Conservation (phyloP, 352 stramenopile species). For the Globisporangium lucens region DNA sequence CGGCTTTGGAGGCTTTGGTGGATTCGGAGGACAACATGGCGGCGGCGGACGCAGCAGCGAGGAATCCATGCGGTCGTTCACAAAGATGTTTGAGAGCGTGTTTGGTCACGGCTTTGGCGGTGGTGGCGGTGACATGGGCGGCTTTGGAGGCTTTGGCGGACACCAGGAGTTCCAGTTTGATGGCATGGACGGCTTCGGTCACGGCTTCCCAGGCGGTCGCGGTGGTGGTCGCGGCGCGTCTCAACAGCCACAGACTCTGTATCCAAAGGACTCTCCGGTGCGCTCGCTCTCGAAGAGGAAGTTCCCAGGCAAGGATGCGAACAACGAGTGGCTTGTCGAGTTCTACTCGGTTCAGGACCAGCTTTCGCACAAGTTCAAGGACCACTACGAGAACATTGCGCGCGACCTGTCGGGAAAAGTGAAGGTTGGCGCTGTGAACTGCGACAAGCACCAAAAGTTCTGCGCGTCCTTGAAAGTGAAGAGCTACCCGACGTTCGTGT, state of each 20-base stretch:
- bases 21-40: slow-evolving; percentile 8
- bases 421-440: slow-evolving; percentile 76
- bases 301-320: slow-evolving; percentile 61
- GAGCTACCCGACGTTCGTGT: slow-evolving; percentile 54
- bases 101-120: slow-evolving; percentile 65
- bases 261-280: slow-evolving; percentile 58
- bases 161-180: slow-evolving; percentile 77
- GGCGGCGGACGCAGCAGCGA: slow-evolving; percentile 36
- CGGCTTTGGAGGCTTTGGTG: slow-evolving; percentile 27
- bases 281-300: slow-evolving; percentile 65
- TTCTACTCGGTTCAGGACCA: slow-evolving; percentile 68
- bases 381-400: slow-evolving; percentile 60
- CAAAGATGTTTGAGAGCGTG: slow-evolving; percentile 89
- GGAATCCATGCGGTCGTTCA: slow-evolving; percentile 68
- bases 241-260: slow-evolving; percentile 43
- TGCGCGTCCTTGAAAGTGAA: slow-evolving; percentile 41
- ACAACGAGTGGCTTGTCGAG: slow-evolving; percentile 81
- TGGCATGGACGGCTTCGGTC: slow-evolving; percentile 77
- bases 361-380: slow-evolving; percentile 54
- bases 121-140: slow-evolving; percentile 24
- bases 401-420: slow-evolving; percentile 67
- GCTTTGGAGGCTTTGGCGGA: slow-evolving; percentile 30
- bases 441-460: slow-evolving; percentile 58
- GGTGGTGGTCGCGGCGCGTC: slow-evolving; percentile 4
- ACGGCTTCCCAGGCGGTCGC: slow-evolving; percentile 23